Base-by-base conservation (phyloP, 1,139 yeast species). In the Geotrichum klebahnii region DNA sequence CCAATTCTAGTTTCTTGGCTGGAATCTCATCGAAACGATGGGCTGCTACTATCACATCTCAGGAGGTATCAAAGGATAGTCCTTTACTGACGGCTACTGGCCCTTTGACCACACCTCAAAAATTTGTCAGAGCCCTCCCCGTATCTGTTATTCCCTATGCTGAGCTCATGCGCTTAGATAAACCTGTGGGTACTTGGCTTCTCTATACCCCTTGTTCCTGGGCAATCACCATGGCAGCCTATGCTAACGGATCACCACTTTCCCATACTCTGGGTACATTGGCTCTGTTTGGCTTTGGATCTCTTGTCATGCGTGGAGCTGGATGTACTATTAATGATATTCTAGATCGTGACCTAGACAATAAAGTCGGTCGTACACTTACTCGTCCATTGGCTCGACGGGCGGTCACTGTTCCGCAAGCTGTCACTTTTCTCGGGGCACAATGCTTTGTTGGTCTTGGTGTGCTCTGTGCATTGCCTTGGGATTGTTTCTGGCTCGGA, bases 241-340 rank as follows among this genome's bases (percentile, higher is more conserved):
- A 76, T 58, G 74, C 82, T 56, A 69, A 84, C 0, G 68, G 77
- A 1, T 95, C 96, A 0, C 82, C 96, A 0, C 50, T 86, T 2
- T 60, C 79, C 0, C 76, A 82, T 0, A 80, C 90, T 0, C 54
- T 76, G 0, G 74, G 76, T 57, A 84, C 82, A 59, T 64, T 84
- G 35, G 64, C 62, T 10, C 70, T 90, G 24, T 92, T 90, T 62
- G 81, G 92, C 1, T 72, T 82, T 2, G 99, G 99, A 10, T 80
- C 97, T 0, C 63, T 90, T 36, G 75, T 90, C 14, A 92, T 94
- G 96, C 78, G 99, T 67, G 97, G 97, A 35, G 97, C 97, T 1
- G 99, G 98, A 0, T 94, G 99, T 65, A 90, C 96, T 1, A 83
- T 94, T 52, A 94, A 94, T 63, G 99, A 94, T 66, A 73, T 90